These are phyloP conservation scores for Pinus taeda DNA, from an alignment of 75 land plant genomes.

Conservation along the genomic window DNA sequence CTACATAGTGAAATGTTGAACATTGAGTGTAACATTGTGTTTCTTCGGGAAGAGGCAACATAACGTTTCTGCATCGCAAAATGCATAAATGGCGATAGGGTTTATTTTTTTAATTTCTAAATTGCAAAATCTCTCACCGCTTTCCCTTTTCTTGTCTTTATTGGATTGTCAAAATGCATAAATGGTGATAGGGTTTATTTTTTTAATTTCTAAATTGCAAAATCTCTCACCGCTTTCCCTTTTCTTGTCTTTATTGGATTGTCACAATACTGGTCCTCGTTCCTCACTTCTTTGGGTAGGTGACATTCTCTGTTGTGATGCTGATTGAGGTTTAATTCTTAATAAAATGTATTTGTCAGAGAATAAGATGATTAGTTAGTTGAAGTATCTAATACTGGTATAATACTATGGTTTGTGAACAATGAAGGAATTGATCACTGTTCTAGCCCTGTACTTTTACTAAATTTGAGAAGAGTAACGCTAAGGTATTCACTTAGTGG, in stretches of 20 bases:
- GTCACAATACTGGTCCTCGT: neutral
- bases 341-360: neutral
- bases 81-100: too few species aligned
- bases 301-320: neutral
- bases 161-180: too few species aligned
- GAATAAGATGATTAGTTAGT: neutral
- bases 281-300: neutral
- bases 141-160: too few species aligned
- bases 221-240: neutral
- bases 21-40: neutral
- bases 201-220: neutral
- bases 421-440: neutral
- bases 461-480: neutral
- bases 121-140: too few species aligned
- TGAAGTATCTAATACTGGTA: neutral
- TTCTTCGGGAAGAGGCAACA: conserved; percentile 4
- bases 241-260: neutral
- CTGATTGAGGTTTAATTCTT: neutral
- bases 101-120: too few species aligned
- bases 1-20: neutral
- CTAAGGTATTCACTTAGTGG: neutral
- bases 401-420: neutral
- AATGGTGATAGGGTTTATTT: neutral
- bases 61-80: neutral
- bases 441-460: neutral